Conservation (phyloP, 441 rosid species). For the Croton laevigatus region DNA sequence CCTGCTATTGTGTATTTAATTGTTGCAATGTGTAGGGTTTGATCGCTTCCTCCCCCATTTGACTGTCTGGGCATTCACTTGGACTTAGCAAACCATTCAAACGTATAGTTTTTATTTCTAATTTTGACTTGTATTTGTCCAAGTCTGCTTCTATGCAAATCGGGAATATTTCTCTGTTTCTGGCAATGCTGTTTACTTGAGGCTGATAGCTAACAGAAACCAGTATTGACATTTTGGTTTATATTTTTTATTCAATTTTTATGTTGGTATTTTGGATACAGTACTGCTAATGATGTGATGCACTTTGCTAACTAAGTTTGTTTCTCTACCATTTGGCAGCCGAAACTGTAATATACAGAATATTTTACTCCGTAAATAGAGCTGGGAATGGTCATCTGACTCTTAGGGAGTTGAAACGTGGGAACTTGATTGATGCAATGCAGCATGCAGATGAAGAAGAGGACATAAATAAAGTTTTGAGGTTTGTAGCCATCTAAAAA, state of each 20-base stretch:
- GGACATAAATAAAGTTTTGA: slow-evolving; percentile 96
- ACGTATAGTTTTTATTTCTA: background rate
- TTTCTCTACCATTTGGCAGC: slow-evolving; percentile 48
- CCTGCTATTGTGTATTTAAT: background rate
- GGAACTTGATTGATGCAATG: slow-evolving; percentile 88
- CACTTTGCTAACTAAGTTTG: slow-evolving; percentile 22
- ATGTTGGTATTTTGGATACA: slow-evolving; percentile 4
- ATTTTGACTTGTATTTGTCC: background rate
- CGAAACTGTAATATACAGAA: slow-evolving; percentile 97
- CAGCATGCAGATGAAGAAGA: slow-evolving; percentile 95
- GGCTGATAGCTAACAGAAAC: background rate
- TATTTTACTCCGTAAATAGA: slow-evolving; percentile 91
- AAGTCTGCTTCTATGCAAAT: background rate
- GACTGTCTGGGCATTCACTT: background rate
- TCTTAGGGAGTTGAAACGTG: slow-evolving; percentile 85
- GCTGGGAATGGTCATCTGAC: slow-evolving; percentile 82
- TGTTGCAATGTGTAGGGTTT: background rate
- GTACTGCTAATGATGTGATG: background rate
- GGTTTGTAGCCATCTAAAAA: slow-evolving; percentile 42
- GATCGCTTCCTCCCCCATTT: background rate
- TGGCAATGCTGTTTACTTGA: background rate
- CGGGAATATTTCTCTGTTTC: background rate
- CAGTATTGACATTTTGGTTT: background rate
- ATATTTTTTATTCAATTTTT: background rate
- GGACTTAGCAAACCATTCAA: background rate